Percentiles rank a stretch among this genome's conserved stretches.
These are phyloP conservation scores for Amylocystis lapponica DNA, from an alignment of 768 basidiomycete genomes.

Conservation along the genomic window DNA sequence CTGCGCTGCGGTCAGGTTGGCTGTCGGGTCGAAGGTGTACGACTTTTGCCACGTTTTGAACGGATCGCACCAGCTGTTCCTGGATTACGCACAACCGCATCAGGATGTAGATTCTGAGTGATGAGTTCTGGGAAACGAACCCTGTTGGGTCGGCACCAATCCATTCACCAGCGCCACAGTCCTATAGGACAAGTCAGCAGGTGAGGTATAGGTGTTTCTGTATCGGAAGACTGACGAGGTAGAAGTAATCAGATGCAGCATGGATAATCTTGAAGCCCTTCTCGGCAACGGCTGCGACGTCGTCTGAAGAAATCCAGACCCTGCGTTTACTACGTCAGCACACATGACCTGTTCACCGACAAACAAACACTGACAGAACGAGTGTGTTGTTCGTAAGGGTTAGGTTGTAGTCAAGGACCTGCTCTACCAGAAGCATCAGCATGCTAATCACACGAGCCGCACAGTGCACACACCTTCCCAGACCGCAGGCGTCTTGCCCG, in stretches of 20 bases:
- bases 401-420: slow-evolving; percentile 34
- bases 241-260: slow-evolving; percentile 72
- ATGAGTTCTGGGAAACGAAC: slow-evolving; percentile 2
- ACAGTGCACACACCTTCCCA: slow-evolving; percentile 31
- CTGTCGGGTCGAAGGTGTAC: slow-evolving; percentile 68
- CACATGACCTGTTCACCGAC: neutral
- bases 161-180: slow-evolving; percentile 74
- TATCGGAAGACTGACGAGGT: slow-evolving; percentile 42
- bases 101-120: neutral
- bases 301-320: slow-evolving; percentile 67
- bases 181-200: slow-evolving; percentile 25
- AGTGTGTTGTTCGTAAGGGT: slow-evolving; percentile 36
- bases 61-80: slow-evolving; percentile 70
- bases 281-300: slow-evolving; percentile 54
- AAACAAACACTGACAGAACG: slow-evolving; percentile 39
- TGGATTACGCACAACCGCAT: slow-evolving; percentile 1
- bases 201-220: neutral
- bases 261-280: slow-evolving; percentile 63
- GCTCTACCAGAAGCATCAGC: slow-evolving; percentile 10
- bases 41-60: slow-evolving; percentile 77
- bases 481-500: slow-evolving; percentile 45
- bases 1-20: slow-evolving; percentile 44
- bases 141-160: slow-evolving; percentile 47
- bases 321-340: slow-evolving; percentile 23
- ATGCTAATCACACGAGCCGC: neutral